These are phyloP conservation scores for Tremella yokohamensis DNA, from an alignment of 768 basidiomycete species.

Conservation along the genomic window DNA sequence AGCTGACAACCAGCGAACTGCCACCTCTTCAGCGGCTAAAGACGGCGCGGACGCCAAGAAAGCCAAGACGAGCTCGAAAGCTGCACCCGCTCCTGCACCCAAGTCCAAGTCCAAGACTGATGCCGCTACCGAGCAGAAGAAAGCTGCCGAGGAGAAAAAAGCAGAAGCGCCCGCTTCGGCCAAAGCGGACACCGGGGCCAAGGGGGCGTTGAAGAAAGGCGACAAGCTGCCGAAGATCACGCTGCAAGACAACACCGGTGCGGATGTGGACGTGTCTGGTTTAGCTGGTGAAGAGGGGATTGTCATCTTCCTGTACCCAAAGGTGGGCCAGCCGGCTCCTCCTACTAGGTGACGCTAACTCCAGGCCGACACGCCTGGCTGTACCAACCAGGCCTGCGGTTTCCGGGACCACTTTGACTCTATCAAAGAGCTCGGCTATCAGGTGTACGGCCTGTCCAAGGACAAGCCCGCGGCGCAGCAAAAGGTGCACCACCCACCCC, in stretches of 20 bases:
- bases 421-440: conserved; percentile 66
- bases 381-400: conserved; percentile 87
- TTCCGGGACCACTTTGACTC: conserved; percentile 80
- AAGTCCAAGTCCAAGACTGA: conserved; percentile 17
- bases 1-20: conserved; percentile 6
- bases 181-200: conserved; percentile 31
- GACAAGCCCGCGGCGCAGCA: conserved; percentile 63
- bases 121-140: not conserved
- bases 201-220: conserved; percentile 62
- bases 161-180: conserved; percentile 40
- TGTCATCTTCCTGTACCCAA: conserved; percentile 58
- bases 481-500: conserved; percentile 58
- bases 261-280: conserved; percentile 66
- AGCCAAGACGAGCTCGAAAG: conserved; percentile 19
- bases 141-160: conserved; percentile 32
- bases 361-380: conserved; percentile 56
- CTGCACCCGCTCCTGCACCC: conserved; percentile 9
- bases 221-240: conserved; percentile 68
- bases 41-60: conserved; percentile 20
- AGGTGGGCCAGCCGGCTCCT: conserved; percentile 27
- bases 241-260: conserved; percentile 78
- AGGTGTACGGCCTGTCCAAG: conserved; percentile 70
- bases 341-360: not conserved
- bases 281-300: conserved; percentile 66
- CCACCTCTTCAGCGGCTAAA: not conserved